phyloP scores from a whole-genome alignment of 129 eudicot species.

The Pittosporum tobira region DNA sequence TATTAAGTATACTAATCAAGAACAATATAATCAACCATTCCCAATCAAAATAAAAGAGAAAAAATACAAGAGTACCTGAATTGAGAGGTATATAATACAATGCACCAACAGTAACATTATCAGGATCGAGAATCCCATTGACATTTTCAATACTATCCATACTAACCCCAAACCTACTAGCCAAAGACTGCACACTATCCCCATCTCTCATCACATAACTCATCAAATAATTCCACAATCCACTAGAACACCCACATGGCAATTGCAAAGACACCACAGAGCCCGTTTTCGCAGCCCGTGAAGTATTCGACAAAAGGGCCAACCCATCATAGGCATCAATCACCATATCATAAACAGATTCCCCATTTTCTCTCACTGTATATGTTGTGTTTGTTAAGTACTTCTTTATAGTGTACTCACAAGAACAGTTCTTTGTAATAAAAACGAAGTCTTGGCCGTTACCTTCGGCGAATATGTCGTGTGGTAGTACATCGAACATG shows the following conservation, averaged over 20 bases:
- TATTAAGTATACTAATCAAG: no score
- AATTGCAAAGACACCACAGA: constrained; percentile 68
- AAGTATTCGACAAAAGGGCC: constrained; percentile 43
- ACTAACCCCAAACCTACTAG: constrained; percentile 93
- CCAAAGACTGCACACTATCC: constrained; percentile 66
- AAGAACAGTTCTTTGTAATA: constrained; percentile 76
- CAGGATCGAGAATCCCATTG: constrained; percentile 67
- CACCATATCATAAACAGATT: constrained; percentile 70
- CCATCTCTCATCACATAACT: constrained; percentile 91
- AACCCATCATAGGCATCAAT: constrained; percentile 56
- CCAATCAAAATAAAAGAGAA: background rate
- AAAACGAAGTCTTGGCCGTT: constrained; percentile 45
- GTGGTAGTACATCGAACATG: constrained; percentile 81
- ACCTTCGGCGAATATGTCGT: constrained; percentile 59
- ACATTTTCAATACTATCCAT: constrained; percentile 84
- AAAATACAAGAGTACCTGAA: constrained; percentile 46
- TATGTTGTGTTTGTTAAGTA: constrained; percentile 71
- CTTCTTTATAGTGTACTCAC: constrained; percentile 24
- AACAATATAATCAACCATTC: background rate
- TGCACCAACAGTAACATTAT: constrained; percentile 67
- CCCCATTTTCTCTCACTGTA: constrained; percentile 49
- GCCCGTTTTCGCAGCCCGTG: constrained; percentile 65
- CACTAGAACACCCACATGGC: constrained; percentile 92
- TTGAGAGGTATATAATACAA: constrained; percentile 81
- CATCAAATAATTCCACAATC: constrained; percentile 89